These are phyloP conservation scores for Thraustochytrium sp. DNA, from an alignment of 352 stramenopile genomes.

Conservation along the genomic window DNA sequence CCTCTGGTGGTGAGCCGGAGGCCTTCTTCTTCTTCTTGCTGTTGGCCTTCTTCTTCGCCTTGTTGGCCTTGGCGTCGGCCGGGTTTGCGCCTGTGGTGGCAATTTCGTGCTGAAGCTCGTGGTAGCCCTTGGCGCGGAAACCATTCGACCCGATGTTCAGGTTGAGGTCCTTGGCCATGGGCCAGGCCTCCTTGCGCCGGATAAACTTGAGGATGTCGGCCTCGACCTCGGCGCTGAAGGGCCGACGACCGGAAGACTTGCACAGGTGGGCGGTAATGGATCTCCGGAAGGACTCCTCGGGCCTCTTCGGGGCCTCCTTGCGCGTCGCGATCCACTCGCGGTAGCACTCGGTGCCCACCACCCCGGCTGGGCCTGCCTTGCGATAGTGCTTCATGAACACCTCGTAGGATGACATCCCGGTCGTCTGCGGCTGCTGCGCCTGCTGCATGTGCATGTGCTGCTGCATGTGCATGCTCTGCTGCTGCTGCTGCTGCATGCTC, in stretches of 20 bases:
- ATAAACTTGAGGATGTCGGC: slow-evolving; percentile 26
- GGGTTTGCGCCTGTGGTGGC: background rate
- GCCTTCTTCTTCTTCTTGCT: background rate
- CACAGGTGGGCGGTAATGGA: slow-evolving; percentile 33
- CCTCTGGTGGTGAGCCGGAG: too few species aligned
- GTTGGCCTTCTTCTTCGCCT: background rate
- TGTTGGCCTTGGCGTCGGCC: background rate
- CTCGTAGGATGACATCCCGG: slow-evolving; percentile 8
- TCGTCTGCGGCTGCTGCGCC: background rate
- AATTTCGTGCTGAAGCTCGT: background rate
- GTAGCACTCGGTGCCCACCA: slow-evolving; percentile 21
- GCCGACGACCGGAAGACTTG: background rate
- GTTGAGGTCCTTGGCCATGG: slow-evolving; percentile 23
- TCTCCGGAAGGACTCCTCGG: slow-evolving; percentile 38
- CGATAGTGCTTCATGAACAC: slow-evolving; percentile 36
- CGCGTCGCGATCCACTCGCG: slow-evolving; percentile 35
- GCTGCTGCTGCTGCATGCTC: too few species aligned
- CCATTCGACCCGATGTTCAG: slow-evolving; percentile 37
- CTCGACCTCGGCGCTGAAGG: slow-evolving; percentile 38
- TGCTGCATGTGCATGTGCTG: too few species aligned
- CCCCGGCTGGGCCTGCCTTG: background rate
- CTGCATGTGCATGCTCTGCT: too few species aligned
- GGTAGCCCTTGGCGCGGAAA: slow-evolving; percentile 30
- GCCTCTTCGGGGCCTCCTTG: slow-evolving; percentile 16
- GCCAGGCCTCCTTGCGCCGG: slow-evolving; percentile 30